Conservation (phyloP, 768 basidiomycete genomes). For the Amanita brunnescens region DNA sequence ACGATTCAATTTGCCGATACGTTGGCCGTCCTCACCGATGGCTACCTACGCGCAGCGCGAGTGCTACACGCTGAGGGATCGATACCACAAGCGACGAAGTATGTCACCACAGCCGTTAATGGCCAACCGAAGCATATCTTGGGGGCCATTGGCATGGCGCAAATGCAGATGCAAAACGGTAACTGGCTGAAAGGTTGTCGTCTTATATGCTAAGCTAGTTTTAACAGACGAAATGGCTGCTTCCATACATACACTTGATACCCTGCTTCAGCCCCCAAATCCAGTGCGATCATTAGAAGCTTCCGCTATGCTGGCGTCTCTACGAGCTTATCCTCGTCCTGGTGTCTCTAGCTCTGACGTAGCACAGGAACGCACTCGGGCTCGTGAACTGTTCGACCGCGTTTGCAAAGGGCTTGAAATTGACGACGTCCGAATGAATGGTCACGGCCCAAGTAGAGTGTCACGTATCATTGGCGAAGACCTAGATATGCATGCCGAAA, state of each 20-base stretch:
- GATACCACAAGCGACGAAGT: conserved; percentile 53
- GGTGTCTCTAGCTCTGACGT: conserved; percentile 71
- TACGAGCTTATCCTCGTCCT: conserved; percentile 76
- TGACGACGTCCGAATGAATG: conserved; percentile 45
- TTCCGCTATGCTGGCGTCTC: conserved; percentile 79
- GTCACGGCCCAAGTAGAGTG: conserved; percentile 27
- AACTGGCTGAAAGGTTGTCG: conserved; percentile 3
- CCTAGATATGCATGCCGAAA: conserved; percentile 82
- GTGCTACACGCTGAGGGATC: conserved; percentile 68
- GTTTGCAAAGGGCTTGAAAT: conserved; percentile 57
- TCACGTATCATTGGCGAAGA: conserved; percentile 63
- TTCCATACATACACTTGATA: conserved; percentile 81
- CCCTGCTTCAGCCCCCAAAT: conserved; percentile 58
- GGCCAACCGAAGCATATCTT: conserved; percentile 67
- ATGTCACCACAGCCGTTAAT: conserved; percentile 60
- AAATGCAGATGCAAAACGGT: conserved; percentile 83
- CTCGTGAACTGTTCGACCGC: conserved; percentile 77
- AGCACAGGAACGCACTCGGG: conserved; percentile 58
- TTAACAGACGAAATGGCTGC: conserved; percentile 70
- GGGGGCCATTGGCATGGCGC: conserved; percentile 79
- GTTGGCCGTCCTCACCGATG: conserved; percentile 74
- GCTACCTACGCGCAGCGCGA: conserved; percentile 77
- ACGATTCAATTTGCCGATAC: conserved; percentile 93
- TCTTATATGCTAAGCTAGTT: not conserved
- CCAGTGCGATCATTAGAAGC: conserved; percentile 71